phyloP scores from a whole-genome alignment of 306 rosid species.

The Rubus parviflorus region DNA sequence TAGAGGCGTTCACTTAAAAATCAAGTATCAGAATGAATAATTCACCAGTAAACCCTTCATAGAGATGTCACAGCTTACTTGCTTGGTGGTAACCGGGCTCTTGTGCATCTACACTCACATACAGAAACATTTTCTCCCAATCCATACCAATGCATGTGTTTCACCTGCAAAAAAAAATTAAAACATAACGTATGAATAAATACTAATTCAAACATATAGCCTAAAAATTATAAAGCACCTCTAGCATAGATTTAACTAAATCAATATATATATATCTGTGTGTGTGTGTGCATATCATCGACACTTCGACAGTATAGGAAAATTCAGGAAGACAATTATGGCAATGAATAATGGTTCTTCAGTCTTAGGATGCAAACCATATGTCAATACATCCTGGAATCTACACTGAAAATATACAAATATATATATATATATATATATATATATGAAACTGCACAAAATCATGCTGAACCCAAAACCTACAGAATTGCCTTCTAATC shows the following conservation, averaged over 20 bases:
- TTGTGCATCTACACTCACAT: slow-evolving; percentile 93
- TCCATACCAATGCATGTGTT: slow-evolving; percentile 92
- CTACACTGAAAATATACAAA: too few relatives aligned
- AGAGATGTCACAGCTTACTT: slow-evolving; percentile 52
- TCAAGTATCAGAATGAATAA: slow-evolving; percentile 11
- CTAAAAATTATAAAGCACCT: neutral
- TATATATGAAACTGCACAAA: neutral
- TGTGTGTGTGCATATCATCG: neutral
- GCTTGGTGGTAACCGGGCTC: slow-evolving; percentile 94
- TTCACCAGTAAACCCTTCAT: slow-evolving; percentile 3
- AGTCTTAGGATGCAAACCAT: neutral
- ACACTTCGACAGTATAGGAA: neutral
- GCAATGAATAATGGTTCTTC: neutral
- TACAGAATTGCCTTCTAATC: neutral
- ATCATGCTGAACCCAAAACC: neutral
- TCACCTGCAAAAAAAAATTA: slow-evolving; percentile 57
- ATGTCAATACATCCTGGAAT: neutral
- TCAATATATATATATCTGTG: neutral
- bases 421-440: too few relatives aligned
- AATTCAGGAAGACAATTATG: neutral
- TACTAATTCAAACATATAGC: neutral
- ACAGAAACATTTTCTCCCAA: slow-evolving; percentile 66
- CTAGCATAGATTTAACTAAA: neutral
- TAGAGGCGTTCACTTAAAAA: slow-evolving; percentile 12
- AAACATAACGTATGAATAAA: slow-evolving; percentile 1